Evolutionary conservation across 1,139 yeast species (phyloP).

Genomic region (Yamadazyma diospyri): DNA sequence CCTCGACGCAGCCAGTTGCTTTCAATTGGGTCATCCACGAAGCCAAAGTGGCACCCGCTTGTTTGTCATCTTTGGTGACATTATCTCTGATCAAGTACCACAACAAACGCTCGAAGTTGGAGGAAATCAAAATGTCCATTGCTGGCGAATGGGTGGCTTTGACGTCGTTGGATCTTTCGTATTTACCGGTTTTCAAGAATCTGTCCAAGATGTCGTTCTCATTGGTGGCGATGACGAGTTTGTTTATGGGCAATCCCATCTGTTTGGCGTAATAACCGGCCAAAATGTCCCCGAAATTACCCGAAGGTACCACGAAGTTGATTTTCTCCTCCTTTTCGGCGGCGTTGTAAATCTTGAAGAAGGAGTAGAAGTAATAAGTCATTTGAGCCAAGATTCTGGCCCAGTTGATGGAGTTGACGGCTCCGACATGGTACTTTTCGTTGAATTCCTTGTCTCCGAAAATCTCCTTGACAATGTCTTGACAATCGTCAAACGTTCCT

Average conservation of each 20-base stretch:
- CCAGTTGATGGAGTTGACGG: conserved; percentile 98
- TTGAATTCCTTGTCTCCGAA: conserved; percentile 90
- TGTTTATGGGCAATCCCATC: conserved; percentile 92
- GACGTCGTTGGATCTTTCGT: conserved; percentile 68
- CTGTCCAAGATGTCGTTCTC: conserved; percentile 93
- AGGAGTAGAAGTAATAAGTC: conserved; percentile 91
- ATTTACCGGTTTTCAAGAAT: conserved; percentile 81
- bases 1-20: conserved; percentile 69
- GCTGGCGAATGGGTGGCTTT: conserved; percentile 95
- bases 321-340: conserved; percentile 24
- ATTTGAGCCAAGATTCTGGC: conserved; percentile 97
- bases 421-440: conserved; percentile 88
- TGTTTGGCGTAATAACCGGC: conserved; percentile 94
- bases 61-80: conserved; percentile 51
- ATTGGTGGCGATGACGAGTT: conserved; percentile 89
- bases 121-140: conserved; percentile 93
- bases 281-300: conserved; percentile 95
- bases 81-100: conserved; percentile 88
- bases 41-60: conserved; percentile 72
- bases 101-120: conserved; percentile 91
- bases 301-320: conserved; percentile 92
- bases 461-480: conserved; percentile 88
- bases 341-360: conserved; percentile 47
- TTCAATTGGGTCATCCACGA: conserved; percentile 81
- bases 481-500: conserved; percentile 98